Base-by-base conservation (phyloP, 768 basidiomycete genomes). In the Calvatia gigantea region DNA sequence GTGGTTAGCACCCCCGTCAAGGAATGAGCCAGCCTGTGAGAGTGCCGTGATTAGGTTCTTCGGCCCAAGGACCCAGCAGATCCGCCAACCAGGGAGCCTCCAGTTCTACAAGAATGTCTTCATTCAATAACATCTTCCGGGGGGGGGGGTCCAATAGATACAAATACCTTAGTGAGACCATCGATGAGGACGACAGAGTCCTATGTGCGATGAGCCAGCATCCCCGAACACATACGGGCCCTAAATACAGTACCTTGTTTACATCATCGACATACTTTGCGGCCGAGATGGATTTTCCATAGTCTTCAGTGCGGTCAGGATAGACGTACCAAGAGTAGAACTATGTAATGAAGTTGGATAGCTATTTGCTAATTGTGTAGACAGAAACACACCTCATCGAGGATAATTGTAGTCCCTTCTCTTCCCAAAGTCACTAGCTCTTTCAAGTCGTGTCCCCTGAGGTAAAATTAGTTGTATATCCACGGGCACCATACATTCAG, bases 301-400 rank as follows among this genome's bases (percentile, higher is more conserved):
- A 78, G 58, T 93, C 89, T 51, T 78, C 74, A 11, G 84, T 83
- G 55, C 83, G 70, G 42, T 95, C 90, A 9, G 87, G 91, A 67
- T 95, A 96, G 51, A 93, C 87, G 68, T 96, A 95, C 92, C 94
- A 96, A 8, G 90, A 92, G 66, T 97, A 96, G 70, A 95, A 94
- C 86, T 95, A 60, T n/a, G 45, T n/a, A n/a, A n/a, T n/a, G n/a
- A n/a, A n/a, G n/a, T n/a, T n/a, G n/a, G n/a, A n/a, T n/a, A n/a
- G n/a, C n/a, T n/a, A n/a, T n/a, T n/a, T n/a, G n/a, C n/a, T n/a
- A n/a, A n/a, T n/a, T n/a, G n/a, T n/a, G n/a, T n/a, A n/a, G n/a
- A n/a, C n/a, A n/a, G 6, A 28, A 31, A 41, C 68, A 32, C 61
- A 87, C 90, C 78, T 93, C 91, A 65, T 93, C 91, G 29, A 93